Percentiles rank a stretch among this genome's conserved stretches.
Evolutionary conservation across 192 early-diverging fungal species (phyloP).

Genomic region (Mortierella antarctica): DNA sequence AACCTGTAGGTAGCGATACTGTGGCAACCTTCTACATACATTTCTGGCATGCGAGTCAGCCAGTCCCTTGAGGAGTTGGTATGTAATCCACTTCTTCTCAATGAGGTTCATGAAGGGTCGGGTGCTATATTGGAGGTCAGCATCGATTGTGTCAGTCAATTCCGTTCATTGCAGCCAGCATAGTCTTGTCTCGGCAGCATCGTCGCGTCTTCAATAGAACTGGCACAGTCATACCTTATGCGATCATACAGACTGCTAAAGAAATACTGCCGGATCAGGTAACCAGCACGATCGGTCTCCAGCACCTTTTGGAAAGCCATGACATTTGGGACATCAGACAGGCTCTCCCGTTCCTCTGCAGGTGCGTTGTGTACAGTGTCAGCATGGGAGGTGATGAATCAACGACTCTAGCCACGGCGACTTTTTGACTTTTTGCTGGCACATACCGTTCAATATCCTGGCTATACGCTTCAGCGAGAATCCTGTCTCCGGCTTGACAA

Average conservation of each 20-base stretch:
- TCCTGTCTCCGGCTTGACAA: constrained; percentile 84
- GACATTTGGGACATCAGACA: constrained; percentile 79
- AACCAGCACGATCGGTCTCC: constrained; percentile 92
- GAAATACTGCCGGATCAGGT: constrained; percentile 88
- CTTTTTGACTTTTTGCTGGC: neutral
- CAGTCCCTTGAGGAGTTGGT: constrained; percentile 85
- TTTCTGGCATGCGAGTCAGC: constrained; percentile 79
- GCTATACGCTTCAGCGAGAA: constrained; percentile 66
- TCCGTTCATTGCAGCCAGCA: neutral
- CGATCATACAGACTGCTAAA: constrained; percentile 97
- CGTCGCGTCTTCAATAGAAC: neutral
- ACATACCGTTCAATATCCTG: constrained; percentile 66
- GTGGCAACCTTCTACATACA: constrained; percentile 20
- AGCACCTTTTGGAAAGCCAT: constrained; percentile 82
- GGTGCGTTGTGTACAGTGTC: neutral
- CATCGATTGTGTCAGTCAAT: neutral
- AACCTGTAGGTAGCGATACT: neutral
- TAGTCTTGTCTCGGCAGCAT: no score
- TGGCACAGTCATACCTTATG: constrained; percentile 68
- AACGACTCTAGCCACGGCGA: neutral
- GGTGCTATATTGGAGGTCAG: constrained; percentile 65
- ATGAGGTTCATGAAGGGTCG: constrained; percentile 88
- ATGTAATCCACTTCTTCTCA: constrained; percentile 97
- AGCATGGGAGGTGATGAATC: neutral
- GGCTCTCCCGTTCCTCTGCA: constrained; percentile 71